These are phyloP conservation scores for Aspergillus sp. DNA, from an alignment of 2,329 filamentous ascomycete species.

Conservation along the genomic window DNA sequence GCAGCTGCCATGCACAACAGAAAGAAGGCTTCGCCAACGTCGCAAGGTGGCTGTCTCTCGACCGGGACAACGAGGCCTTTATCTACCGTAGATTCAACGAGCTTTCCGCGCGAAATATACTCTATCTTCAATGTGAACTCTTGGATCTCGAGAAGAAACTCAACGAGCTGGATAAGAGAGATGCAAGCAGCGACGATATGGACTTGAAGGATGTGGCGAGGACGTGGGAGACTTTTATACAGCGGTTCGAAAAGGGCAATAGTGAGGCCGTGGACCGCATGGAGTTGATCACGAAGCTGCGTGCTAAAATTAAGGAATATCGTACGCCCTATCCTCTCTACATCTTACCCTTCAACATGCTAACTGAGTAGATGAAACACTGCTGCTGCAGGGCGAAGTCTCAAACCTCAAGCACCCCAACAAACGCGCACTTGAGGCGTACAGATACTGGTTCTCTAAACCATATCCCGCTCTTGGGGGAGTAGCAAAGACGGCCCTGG, in stretches of 20 bases:
- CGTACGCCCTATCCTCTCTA: neutral
- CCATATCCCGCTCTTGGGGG: neutral
- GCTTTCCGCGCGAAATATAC: neutral
- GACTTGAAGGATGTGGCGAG: neutral
- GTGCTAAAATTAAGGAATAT: neutral
- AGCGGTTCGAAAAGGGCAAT: neutral
- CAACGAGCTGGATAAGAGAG: neutral
- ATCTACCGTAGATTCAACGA: neutral
- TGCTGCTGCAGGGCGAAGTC: neutral
- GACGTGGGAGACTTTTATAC: neutral
- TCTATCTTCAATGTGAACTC: neutral
- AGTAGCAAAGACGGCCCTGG: neutral
- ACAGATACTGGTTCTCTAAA: neutral
- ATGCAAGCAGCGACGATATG: neutral
- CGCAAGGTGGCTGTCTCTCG: neutral
- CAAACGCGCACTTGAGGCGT: neutral
- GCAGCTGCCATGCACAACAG: neutral
- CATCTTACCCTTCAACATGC: neutral
- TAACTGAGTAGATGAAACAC: neutral
- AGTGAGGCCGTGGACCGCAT: neutral
- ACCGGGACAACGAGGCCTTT: neutral
- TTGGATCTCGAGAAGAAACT: neutral
- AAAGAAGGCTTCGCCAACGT: neutral
- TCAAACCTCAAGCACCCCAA: neutral
- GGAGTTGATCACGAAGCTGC: neutral